Percentiles rank a stretch among this genome's conserved stretches.
These are phyloP conservation scores for Calonectria pseudoreteaudii DNA, from an alignment of 2,329 filamentous ascomycete species.

Conservation along the genomic window DNA sequence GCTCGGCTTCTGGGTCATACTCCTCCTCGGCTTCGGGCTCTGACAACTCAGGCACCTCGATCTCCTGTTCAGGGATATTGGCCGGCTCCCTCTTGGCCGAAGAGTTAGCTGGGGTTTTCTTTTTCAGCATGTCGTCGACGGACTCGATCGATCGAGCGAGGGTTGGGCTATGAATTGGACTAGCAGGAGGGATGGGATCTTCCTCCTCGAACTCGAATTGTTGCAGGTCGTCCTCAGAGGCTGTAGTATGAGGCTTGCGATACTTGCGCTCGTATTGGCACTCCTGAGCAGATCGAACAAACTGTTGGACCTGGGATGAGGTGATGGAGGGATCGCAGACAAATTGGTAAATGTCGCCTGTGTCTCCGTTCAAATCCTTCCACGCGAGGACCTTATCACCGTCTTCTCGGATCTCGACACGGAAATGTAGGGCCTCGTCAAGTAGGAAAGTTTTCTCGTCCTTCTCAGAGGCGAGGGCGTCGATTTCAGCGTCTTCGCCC, in stretches of 20 bases:
- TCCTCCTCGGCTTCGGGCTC: conserved; percentile 26
- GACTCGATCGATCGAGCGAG: conserved; percentile 67
- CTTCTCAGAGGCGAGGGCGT: conserved; percentile 81
- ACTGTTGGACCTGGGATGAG: conserved; percentile 79
- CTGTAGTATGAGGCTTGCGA: conserved; percentile 80
- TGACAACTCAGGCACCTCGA: conserved; percentile 41
- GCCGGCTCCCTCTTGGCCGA: conserved; percentile 57
- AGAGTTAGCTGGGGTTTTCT: conserved; percentile 62
- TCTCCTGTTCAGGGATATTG: conserved; percentile 47
- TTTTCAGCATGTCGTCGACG: conserved; percentile 66
- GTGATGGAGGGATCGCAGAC: conserved; percentile 85
- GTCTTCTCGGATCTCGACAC: conserved; percentile 82
- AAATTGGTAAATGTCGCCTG: conserved; percentile 97
- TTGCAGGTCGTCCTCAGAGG: conserved; percentile 82
- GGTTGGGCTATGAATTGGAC: conserved; percentile 70
- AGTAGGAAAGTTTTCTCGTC: conserved; percentile 98
- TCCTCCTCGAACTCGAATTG: conserved; percentile 83
- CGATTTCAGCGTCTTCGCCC: conserved; percentile 81
- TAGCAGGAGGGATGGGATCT: conserved; percentile 73
- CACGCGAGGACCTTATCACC: conserved; percentile 92
- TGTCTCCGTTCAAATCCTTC: conserved; percentile 93
- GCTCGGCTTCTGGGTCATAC: not conserved
- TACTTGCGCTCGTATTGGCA: conserved; percentile 99
- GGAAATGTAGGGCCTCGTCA: conserved; percentile 91
- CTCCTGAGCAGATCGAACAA: conserved; percentile 85